Evolutionary conservation across 2,329 filamentous ascomycete genomes (phyloP).

Genomic region (Mycosphaerella sp.): DNA sequence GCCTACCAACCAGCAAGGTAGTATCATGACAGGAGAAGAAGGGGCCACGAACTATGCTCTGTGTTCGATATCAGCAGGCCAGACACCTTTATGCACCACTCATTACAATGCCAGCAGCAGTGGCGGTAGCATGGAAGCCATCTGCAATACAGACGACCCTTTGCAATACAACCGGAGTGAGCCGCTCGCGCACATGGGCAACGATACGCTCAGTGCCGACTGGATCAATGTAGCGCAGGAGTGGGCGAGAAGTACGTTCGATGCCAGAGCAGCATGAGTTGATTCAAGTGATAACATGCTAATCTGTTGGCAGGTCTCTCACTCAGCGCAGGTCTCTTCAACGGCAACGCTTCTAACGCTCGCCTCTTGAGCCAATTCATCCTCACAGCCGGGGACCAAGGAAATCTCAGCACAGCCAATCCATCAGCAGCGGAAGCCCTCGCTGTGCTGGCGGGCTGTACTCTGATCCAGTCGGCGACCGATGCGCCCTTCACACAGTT

Average conservation of each 20-base stretch:
- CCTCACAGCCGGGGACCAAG: slow-evolving; percentile 22
- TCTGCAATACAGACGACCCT: slow-evolving; percentile 55
- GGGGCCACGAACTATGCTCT: slow-evolving; percentile 52
- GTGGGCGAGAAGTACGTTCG: slow-evolving; percentile 36
- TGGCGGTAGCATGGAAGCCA: slow-evolving; percentile 54
- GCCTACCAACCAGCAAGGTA: slow-evolving; percentile 2
- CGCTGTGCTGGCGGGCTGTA: slow-evolving; percentile 62
- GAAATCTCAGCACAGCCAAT: slow-evolving; percentile 43
- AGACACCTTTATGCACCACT: slow-evolving; percentile 63
- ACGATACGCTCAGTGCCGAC: slow-evolving; percentile 36
- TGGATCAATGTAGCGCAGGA: slow-evolving; percentile 42
- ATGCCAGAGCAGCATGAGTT: too few relatives aligned
- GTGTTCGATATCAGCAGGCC: slow-evolving; percentile 60
- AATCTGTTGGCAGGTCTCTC: slow-evolving; percentile 29
- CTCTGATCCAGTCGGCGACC: slow-evolving; percentile 55
- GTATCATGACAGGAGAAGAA: background rate
- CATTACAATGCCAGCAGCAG: slow-evolving; percentile 40
- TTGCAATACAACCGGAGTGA: slow-evolving; percentile 51
- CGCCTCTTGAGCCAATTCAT: slow-evolving; percentile 43
- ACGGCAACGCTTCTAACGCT: slow-evolving; percentile 41
- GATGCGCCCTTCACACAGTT: slow-evolving; percentile 54
- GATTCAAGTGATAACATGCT: background rate
- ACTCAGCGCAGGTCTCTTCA: slow-evolving; percentile 40
- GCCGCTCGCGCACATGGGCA: slow-evolving; percentile 51
- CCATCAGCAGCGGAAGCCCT: slow-evolving; percentile 70